These are phyloP conservation scores for Globisporangium nunn DNA, from an alignment of 352 stramenopile genomes.

Conservation along the genomic window DNA sequence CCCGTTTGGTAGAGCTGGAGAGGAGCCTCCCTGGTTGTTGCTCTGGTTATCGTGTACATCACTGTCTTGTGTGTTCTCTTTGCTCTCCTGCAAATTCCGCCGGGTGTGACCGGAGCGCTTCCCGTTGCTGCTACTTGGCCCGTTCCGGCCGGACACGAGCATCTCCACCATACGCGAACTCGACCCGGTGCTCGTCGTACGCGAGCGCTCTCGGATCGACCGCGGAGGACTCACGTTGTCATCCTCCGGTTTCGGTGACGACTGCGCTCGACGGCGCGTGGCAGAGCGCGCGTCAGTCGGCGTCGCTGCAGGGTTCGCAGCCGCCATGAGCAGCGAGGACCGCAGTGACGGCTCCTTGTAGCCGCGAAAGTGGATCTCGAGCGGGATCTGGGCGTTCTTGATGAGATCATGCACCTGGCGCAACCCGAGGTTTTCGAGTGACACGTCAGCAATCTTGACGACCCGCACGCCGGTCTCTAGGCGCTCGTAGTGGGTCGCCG, in stretches of 20 bases:
- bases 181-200: constrained; percentile 3
- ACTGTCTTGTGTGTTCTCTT: constrained; percentile 1
- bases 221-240: neutral
- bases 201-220: constrained; percentile 2
- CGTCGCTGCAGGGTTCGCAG: constrained; percentile 1
- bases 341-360: constrained; percentile 22
- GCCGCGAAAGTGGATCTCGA: constrained; percentile 61
- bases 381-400: constrained; percentile 58
- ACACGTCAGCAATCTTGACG: constrained; percentile 56
- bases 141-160: neutral
- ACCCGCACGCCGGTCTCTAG: constrained; percentile 65
- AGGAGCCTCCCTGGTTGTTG: constrained; percentile 4
- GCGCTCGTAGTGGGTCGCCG: constrained; percentile 65
- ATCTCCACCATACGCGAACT: constrained; percentile 7
- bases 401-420: constrained; percentile 84
- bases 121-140: constrained; percentile 4
- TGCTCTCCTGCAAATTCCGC: constrained; percentile 7
- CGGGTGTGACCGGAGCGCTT: constrained; percentile 9
- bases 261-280: constrained; percentile 1
- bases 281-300: neutral
- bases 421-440: constrained; percentile 54
- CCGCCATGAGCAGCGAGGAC: constrained; percentile 8
- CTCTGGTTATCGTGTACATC: constrained; percentile 14
- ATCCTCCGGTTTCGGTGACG: constrained; percentile 9
- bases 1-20: neutral